Percentiles rank a stretch among this genome's conserved stretches.
phyloP scores from a whole-genome alignment of 2,329 filamentous ascomycete species.

The Coleophoma eucalyptorum region DNA sequence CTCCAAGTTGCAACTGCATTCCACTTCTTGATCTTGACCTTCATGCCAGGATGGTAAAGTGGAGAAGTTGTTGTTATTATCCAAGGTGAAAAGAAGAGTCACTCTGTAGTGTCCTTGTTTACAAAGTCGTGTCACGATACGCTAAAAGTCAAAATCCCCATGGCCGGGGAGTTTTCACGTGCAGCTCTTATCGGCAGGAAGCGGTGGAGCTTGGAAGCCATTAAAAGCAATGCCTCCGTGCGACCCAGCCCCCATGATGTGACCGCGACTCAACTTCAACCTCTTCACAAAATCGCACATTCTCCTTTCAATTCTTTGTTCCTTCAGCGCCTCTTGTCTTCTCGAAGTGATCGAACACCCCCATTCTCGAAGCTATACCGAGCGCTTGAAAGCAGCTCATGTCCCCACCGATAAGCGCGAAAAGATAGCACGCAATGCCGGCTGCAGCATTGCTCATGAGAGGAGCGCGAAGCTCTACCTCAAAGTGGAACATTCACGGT shows the following conservation, averaged over 20 bases:
- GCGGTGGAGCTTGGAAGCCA: too few species aligned
- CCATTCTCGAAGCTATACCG: slow-evolving; percentile 9
- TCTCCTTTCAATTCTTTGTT: too few species aligned
- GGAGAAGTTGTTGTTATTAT: not conserved
- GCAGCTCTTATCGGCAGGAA: too few species aligned
- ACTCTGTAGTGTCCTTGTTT: too few species aligned
- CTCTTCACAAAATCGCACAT: too few species aligned
- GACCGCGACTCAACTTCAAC: too few species aligned
- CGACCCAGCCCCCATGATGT: too few species aligned
- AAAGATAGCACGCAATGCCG: slow-evolving; percentile 22
- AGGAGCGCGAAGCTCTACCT: slow-evolving; percentile 11
- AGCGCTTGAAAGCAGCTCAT: not conserved
- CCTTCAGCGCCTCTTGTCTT: too few species aligned
- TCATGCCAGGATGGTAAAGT: slow-evolving; percentile 55
- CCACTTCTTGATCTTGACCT: slow-evolving; percentile 92
- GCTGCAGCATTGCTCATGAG: slow-evolving; percentile 17
- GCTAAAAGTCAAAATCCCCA: not conserved
- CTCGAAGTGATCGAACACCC: not conserved
- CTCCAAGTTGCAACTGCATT: slow-evolving; percentile 94
- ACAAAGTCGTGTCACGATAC: too few species aligned
- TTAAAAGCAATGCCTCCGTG: too few species aligned
- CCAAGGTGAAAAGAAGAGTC: not conserved
- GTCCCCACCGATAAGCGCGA: slow-evolving; percentile 11
- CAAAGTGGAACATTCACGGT: slow-evolving; percentile 7
- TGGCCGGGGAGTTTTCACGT: too few species aligned